Evolutionary conservation across 345 rosid genomes (phyloP).

Genomic region (Rhizophora mangle): DNA sequence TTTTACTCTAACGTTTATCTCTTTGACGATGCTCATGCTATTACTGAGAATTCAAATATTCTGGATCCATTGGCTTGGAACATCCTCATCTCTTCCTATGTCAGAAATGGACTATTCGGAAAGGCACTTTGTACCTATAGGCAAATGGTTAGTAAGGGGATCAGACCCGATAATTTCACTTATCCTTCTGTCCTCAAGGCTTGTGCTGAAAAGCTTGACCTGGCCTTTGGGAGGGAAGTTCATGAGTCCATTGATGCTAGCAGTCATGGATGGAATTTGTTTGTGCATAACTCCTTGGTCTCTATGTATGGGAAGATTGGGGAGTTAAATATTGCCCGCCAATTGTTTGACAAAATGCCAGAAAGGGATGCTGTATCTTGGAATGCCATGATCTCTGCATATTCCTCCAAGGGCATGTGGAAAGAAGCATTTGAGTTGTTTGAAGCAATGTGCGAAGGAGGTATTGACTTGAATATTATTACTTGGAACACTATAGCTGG

Average conservation of each 20-base stretch:
- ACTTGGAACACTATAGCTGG: constrained; percentile 72
- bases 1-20: constrained; percentile 53
- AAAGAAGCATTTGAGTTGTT: constrained; percentile 57
- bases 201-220: constrained; percentile 57
- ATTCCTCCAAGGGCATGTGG: constrained; percentile 70
- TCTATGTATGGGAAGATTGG: constrained; percentile 75
- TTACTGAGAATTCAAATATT: constrained; percentile 38
- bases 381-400: constrained; percentile 63
- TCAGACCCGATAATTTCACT: constrained; percentile 66
- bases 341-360: constrained; percentile 56
- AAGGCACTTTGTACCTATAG: constrained; percentile 50
- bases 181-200: constrained; percentile 80
- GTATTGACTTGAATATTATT: constrained; percentile 43
- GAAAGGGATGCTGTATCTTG: constrained; percentile 72
- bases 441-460: constrained; percentile 46
- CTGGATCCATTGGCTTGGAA: constrained; percentile 67
- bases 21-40: constrained; percentile 33
- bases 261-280: constrained; percentile 42
- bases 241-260: constrained; percentile 50
- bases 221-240: constrained; percentile 50
- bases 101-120: constrained; percentile 35
- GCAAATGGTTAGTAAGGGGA: constrained; percentile 51
- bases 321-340: constrained; percentile 39
- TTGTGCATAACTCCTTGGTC: constrained; percentile 65
- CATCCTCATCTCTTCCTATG: constrained; percentile 52